Evolutionary conservation across 805 yeast species (phyloP).

Genomic region (Lipomyces sp.): DNA sequence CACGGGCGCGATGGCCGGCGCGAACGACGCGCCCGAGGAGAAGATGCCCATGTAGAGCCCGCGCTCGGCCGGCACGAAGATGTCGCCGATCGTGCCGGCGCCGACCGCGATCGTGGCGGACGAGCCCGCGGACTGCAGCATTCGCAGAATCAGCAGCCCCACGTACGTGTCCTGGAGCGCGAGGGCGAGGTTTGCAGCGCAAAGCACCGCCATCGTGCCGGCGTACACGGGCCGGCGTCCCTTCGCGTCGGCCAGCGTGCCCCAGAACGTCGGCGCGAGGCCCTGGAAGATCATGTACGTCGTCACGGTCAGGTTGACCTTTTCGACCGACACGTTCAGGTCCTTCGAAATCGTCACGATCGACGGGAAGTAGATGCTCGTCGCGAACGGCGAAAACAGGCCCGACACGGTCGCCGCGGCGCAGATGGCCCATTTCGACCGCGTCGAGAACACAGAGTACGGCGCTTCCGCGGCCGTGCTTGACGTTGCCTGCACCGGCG

Average conservation of each 20-base stretch:
- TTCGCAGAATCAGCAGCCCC: slow-evolving; percentile 64
- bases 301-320: slow-evolving; percentile 68
- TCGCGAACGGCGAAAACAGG: slow-evolving; percentile 65
- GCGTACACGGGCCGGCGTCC: slow-evolving; percentile 73
- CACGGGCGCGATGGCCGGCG: slow-evolving; percentile 70
- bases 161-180: slow-evolving; percentile 62
- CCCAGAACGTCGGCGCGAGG: slow-evolving; percentile 64
- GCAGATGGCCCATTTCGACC: slow-evolving; percentile 8
- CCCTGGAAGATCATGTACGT: slow-evolving; percentile 78
- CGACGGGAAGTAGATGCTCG: slow-evolving; percentile 80
- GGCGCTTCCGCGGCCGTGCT: slow-evolving; percentile 15
- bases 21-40: slow-evolving; percentile 73
- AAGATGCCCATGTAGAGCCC: slow-evolving; percentile 78
- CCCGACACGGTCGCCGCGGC: slow-evolving; percentile 47
- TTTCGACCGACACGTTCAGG: slow-evolving; percentile 55
- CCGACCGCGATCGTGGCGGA: slow-evolving; percentile 86
- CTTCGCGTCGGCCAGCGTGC: slow-evolving; percentile 61
- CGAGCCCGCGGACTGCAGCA: slow-evolving; percentile 73
- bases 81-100: slow-evolving; percentile 81
- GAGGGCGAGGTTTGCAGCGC: slow-evolving; percentile 66
- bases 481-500: background rate
- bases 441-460: slow-evolving; percentile 14
- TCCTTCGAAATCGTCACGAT: slow-evolving; percentile 53
- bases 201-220: slow-evolving; percentile 52
- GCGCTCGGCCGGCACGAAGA: slow-evolving; percentile 62